Evolutionary conservation across 371 early-diverging fungal species (phyloP).

Genomic region (Nematocida homosporus): DNA sequence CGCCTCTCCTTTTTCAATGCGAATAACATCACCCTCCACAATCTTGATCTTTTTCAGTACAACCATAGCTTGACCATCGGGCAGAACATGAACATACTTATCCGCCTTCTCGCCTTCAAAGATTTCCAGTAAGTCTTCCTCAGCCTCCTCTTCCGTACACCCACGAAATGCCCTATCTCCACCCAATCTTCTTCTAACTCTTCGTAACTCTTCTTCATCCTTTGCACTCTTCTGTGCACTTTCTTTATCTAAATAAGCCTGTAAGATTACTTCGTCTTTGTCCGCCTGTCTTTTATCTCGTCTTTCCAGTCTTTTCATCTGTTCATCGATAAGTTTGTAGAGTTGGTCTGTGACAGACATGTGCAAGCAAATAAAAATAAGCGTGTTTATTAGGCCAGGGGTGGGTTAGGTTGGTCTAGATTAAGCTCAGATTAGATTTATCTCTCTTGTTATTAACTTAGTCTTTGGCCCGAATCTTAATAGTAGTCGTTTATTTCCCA

Average conservation of each 20-base stretch:
- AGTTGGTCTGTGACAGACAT: slow-evolving; percentile 49
- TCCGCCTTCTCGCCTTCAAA: slow-evolving; percentile 30
- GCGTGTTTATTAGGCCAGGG: not conserved
- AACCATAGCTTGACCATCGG: slow-evolving; percentile 42
- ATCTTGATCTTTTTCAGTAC: slow-evolving; percentile 45
- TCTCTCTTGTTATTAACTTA: too few relatives aligned
- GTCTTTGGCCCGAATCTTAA: too few relatives aligned
- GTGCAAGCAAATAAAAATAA: slow-evolving; percentile 38
- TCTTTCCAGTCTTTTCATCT: slow-evolving; percentile 24
- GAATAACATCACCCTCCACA: slow-evolving; percentile 34
- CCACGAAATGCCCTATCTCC: slow-evolving; percentile 38
- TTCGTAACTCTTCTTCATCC: slow-evolving; percentile 50
- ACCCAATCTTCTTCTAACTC: slow-evolving; percentile 16
- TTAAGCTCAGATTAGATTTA: too few relatives aligned
- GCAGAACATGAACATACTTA: slow-evolving; percentile 35
- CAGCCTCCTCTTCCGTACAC: slow-evolving; percentile 51
- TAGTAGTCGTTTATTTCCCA: too few relatives aligned
- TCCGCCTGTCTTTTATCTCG: slow-evolving; percentile 28
- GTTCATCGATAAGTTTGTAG: slow-evolving; percentile 43
- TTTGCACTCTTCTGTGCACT: not conserved
- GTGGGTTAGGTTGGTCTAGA: not conserved
- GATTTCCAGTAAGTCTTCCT: slow-evolving; percentile 31
- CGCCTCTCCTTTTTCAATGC: slow-evolving; percentile 51
- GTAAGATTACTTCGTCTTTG: slow-evolving; percentile 1
- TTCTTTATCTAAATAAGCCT: not conserved